Evolutionary conservation across 1,284 basidiomycete species (phyloP).

Genomic region (Pascua sp.): DNA sequence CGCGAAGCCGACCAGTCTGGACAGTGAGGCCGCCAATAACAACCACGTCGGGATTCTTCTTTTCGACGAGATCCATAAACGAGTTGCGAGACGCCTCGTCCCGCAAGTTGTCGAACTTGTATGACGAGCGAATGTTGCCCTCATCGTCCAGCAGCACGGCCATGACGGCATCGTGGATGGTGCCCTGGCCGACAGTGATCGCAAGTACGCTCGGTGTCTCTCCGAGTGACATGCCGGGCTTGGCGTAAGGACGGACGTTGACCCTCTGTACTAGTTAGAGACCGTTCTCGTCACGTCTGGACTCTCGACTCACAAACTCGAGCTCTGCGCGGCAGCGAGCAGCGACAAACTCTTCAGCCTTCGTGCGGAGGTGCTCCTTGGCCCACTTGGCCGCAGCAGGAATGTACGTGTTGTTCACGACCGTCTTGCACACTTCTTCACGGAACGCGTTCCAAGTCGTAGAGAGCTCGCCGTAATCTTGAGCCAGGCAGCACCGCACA

Average conservation of each 20-base stretch:
- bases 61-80: slow-evolving; percentile 75
- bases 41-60: slow-evolving; percentile 80
- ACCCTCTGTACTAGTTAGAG: slow-evolving; percentile 39
- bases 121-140: slow-evolving; percentile 82
- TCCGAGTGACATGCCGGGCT: slow-evolving; percentile 61
- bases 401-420: slow-evolving; percentile 67
- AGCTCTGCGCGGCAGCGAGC: slow-evolving; percentile 64
- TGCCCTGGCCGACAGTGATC: slow-evolving; percentile 91
- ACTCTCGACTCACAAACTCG: slow-evolving; percentile 58
- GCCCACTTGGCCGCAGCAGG: slow-evolving; percentile 82
- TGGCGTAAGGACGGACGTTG: slow-evolving; percentile 64
- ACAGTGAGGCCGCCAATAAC: slow-evolving; percentile 85
- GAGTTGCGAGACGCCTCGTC: slow-evolving; percentile 59
- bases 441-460: slow-evolving; percentile 92
- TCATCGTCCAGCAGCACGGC: slow-evolving; percentile 81
- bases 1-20: slow-evolving; percentile 57
- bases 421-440: slow-evolving; percentile 70
- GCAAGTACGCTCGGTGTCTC: slow-evolving; percentile 82
- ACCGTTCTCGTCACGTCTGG: slow-evolving; percentile 4
- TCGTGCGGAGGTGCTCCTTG: slow-evolving; percentile 82
- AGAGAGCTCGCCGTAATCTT: slow-evolving; percentile 77
- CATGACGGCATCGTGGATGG: slow-evolving; percentile 84
- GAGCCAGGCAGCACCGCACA: slow-evolving; percentile 77
- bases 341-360: slow-evolving; percentile 81
- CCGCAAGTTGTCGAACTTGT: slow-evolving; percentile 80